These are phyloP conservation scores for Aspergillus novoparasiticus DNA, from an alignment of 2,329 filamentous ascomycete species.

Conservation along the genomic window DNA sequence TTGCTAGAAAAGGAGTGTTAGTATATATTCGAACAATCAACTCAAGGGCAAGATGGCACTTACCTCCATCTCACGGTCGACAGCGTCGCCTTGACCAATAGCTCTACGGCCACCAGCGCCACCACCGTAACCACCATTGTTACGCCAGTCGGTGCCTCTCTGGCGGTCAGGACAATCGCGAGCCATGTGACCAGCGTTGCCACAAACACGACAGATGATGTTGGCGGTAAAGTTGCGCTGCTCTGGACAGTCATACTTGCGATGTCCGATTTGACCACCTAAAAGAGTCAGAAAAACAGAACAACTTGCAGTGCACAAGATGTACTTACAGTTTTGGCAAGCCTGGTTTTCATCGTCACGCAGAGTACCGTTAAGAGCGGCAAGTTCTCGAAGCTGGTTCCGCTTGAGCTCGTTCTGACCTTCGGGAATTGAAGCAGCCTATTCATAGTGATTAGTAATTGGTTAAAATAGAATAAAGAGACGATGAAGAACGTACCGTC, in stretches of 20 bases:
- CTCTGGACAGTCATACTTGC: conserved; percentile 98
- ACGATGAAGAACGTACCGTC: conserved; percentile 67
- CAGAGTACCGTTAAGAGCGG: conserved; percentile 96
- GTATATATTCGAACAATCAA: conserved; percentile 22
- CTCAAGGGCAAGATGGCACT: conserved; percentile 34
- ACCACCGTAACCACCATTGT: conserved; percentile 60
- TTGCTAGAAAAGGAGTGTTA: conserved; percentile 62
- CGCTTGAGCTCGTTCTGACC: conserved; percentile 99
- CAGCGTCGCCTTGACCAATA: conserved; percentile 77
- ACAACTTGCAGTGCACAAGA: neutral
- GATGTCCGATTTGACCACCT: conserved; percentile 94
- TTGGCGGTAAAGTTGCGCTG: conserved; percentile 98
- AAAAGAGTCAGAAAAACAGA: neutral
- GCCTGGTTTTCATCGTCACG: conserved; percentile 99
- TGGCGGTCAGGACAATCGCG: conserved; percentile 95
- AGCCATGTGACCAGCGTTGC: conserved; percentile 97
- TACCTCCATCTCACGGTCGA: conserved; percentile 94
- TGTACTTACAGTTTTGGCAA: conserved; percentile 82
- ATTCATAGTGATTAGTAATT: conserved; percentile 31
- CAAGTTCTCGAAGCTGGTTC: conserved; percentile 96
- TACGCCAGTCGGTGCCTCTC: conserved; percentile 89
- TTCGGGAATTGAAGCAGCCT: conserved; percentile 98
- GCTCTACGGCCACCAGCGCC: conserved; percentile 59
- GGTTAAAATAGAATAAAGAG: neutral
- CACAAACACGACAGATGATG: conserved; percentile 98